Evolutionary conservation across 805 yeast genomes (phyloP), one percentile per base, ranked within the genome.

Genomic region (Wickerhamiella spandovensis): DNA sequence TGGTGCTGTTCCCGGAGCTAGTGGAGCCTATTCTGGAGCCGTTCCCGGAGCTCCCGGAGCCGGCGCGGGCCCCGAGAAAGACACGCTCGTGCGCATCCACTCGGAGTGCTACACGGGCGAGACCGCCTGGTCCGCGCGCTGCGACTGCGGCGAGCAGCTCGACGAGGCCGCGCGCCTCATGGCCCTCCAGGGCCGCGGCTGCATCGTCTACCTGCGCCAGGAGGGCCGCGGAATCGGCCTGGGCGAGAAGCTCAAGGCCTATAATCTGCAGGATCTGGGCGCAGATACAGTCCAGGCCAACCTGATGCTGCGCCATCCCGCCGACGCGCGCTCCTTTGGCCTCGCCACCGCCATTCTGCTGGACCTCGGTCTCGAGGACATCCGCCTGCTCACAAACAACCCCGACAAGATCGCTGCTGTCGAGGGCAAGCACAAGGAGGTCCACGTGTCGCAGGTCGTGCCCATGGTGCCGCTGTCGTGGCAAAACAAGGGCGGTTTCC

Each of bases 121-220:
- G 64, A 92, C 97, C 1, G 97, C 97, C 9, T 92, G 99, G 98
- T 80, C 90, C 52, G 97, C 99, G 1, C 76, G 99, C 50, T 92
- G 99, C 67, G 99, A 92, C 67, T 92, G 99, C 68, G 99, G 99
- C 20, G 99, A 92, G 67, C 99, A 92, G 70, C 85, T 92, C 60
- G 97, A 92, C 66, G 96, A 94, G 67, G 97, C 97, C 1, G 98
- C 97, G 8, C 75, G 94, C 54, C 66, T 87, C 43, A 92, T 92
- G 90, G 95, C 95, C 6, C 70, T 74, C 51, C 74, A 73, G 46
- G 95, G 95, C 17, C 83, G 80, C 56, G 99, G 99, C 21, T 89
- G 95, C 58, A 88, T 92, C 47, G 97, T 92, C 1, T 92, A 92
- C 64, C 71, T 92, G 56, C 78, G 99, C 61, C 99, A 92, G 67